Evolutionary conservation across 73 alveolate species (phyloP).

Genomic region (Blepharisma japonicum): DNA sequence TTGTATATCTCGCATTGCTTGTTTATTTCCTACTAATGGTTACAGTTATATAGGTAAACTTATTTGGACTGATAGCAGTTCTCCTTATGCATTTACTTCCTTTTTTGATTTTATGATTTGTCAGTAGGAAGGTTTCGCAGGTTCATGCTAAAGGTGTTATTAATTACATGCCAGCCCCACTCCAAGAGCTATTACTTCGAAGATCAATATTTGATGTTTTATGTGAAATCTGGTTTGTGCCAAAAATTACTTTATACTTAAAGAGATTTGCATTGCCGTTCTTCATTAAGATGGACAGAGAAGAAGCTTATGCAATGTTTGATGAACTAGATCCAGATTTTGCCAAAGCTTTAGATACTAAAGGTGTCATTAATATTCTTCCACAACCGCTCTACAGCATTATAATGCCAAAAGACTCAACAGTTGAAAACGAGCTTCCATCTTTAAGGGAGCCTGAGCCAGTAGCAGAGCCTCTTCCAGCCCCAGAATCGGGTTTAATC

Average conservation of each 20-base stretch:
- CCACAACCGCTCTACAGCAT: background rate
- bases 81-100: slow-evolving; percentile 1
- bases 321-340: slow-evolving; percentile 19
- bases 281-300: slow-evolving; percentile 14
- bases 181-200: background rate
- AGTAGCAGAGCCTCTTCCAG: too few species aligned
- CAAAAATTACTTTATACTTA: background rate
- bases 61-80: background rate
- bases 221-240: slow-evolving; percentile 16
- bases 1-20: too few species aligned
- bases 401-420: background rate
- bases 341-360: background rate
- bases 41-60: background rate
- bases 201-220: slow-evolving; percentile 10
- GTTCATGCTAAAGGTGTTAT: background rate
- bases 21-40: slow-evolving; percentile 1
- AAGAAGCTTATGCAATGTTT: slow-evolving; percentile 16
- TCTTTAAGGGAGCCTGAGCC: background rate
- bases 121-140: background rate
- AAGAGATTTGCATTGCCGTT: background rate
- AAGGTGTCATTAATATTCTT: slow-evolving; percentile 8
- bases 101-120: background rate
- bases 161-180: background rate
- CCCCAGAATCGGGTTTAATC: background rate
- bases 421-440: background rate